Evolutionary conservation across 139 green algal genomes (phyloP), one percentile per base, ranked within the genome.

Genomic region (Diplosphaera chodatii): DNA sequence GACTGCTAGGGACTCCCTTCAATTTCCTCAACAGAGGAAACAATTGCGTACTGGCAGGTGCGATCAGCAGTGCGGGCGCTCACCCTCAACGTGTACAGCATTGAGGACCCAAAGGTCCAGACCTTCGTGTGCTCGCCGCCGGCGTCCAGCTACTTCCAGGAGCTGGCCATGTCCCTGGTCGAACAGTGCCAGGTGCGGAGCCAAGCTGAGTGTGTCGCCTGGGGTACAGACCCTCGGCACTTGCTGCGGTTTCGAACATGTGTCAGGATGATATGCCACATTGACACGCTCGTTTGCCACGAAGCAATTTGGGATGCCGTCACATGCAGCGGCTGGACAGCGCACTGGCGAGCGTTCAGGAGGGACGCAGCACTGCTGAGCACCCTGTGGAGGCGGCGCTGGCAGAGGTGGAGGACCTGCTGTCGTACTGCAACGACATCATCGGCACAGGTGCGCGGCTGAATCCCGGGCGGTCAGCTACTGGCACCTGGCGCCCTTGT

Each of bases 361-460:
- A 67, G 20, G 74, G 68, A 23, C 68, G 76, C 56, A 75, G 66
- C 27, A 69, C 73, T 30, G 74, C 76, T 32, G 72, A 87, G 65
- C 79, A 77, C 2, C 62, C 73, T 4, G 72, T 98, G 23, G 92
- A 98, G 70, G 88, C 80, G 0, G 79, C 85, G 37, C 79, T 98
- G 34, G 90, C 90, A 0, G 94, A 98, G 78, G 81, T 97, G 18
- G 93, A 96, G 75, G 94, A 98, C 76, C 77, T 97, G 66, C 68
- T 98, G 13, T 92, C 87, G 23, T 99, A 98, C 82, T 90, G 83
- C 78, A 94, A 91, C 63, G 94, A 98, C 79, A 84, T 98, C 31
- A 83, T 97, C 20, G 66, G 63, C 64, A 83, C 86, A 74, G 90
- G 89, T 91, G 34, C 32, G 77, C 20, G 18, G 5, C 28, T 20